A percentile compares a stretch with the other conserved stretches of the same genome.
Conservation (phyloP, 257 asterid species). For the Handroanthus guayacan region DNA sequence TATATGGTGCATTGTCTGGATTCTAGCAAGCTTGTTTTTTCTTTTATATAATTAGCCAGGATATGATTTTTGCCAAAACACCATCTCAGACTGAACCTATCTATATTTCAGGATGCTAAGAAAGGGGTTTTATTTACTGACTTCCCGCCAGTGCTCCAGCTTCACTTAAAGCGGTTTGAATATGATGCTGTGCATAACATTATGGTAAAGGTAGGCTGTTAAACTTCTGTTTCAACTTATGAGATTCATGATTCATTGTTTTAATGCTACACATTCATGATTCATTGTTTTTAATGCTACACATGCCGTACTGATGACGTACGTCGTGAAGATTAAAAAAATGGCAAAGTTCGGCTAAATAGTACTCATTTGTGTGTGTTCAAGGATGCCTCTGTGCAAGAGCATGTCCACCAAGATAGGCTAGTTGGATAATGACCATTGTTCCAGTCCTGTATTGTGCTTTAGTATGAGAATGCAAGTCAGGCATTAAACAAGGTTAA, state of each 20-base stretch:
- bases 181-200: slow-evolving; percentile 68
- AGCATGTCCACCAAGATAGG: too few species aligned
- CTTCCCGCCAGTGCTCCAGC: slow-evolving; percentile 71
- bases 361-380: too few species aligned
- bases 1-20: neutral
- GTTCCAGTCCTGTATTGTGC: too few species aligned
- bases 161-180: slow-evolving; percentile 43
- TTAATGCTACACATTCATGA: too few species aligned
- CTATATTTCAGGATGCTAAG: slow-evolving; percentile 61
- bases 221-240: slow-evolving; percentile 1
- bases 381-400: too few species aligned
- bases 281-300: neutral
- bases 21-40: neutral
- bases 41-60: neutral
- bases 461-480: too few species aligned
- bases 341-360: too few species aligned
- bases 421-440: too few species aligned
- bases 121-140: slow-evolving; percentile 70
- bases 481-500: too few species aligned
- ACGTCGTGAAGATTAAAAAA: neutral
- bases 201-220: slow-evolving; percentile 66
- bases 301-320: neutral
- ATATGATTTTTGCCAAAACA: neutral
- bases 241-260: neutral
- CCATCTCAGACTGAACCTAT: neutral